Evolutionary conservation across 1,284 basidiomycete species (phyloP).

Genomic region (Puccinia brachypodii): DNA sequence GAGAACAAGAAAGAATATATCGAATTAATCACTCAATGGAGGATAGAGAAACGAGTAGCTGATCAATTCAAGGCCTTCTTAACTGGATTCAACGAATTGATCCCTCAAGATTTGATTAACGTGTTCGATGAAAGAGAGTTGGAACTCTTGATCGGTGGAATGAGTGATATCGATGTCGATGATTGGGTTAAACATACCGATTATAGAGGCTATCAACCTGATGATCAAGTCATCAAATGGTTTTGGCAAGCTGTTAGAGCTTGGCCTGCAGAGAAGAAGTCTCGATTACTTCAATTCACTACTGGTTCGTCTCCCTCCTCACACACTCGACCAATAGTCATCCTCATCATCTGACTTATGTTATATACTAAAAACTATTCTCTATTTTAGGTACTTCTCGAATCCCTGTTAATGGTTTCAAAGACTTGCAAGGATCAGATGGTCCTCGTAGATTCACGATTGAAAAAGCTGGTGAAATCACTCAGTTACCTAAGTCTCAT

Average conservation of each 20-base stretch:
- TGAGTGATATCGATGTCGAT: conserved; percentile 90
- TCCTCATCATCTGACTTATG: neutral
- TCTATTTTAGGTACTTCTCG: conserved; percentile 49
- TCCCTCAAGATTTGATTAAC: conserved; percentile 90
- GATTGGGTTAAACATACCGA: conserved; percentile 67
- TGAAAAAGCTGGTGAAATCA: conserved; percentile 51
- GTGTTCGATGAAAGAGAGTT: conserved; percentile 98
- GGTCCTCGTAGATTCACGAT: conserved; percentile 54
- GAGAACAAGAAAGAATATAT: conserved; percentile 99
- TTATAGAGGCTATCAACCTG: conserved; percentile 61
- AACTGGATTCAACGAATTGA: conserved; percentile 90
- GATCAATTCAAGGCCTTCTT: conserved; percentile 96
- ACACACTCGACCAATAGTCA: neutral
- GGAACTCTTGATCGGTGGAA: conserved; percentile 93
- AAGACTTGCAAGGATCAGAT: conserved; percentile 53
- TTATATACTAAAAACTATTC: neutral
- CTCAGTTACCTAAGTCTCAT: conserved; percentile 51
- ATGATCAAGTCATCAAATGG: conserved; percentile 95
- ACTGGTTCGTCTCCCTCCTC: conserved; percentile 65
- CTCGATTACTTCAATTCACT: conserved; percentile 71
- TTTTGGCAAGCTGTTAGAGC: conserved; percentile 98
- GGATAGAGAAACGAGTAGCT: conserved; percentile 86
- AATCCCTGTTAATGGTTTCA: conserved; percentile 52
- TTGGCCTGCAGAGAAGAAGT: conserved; percentile 58
- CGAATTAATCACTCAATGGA: conserved; percentile 86